A percentile compares a stretch with the other conserved stretches of the same genome.
These are phyloP conservation scores for Endothia cerciana DNA, from an alignment of 2,329 filamentous ascomycete genomes.

Conservation along the genomic window DNA sequence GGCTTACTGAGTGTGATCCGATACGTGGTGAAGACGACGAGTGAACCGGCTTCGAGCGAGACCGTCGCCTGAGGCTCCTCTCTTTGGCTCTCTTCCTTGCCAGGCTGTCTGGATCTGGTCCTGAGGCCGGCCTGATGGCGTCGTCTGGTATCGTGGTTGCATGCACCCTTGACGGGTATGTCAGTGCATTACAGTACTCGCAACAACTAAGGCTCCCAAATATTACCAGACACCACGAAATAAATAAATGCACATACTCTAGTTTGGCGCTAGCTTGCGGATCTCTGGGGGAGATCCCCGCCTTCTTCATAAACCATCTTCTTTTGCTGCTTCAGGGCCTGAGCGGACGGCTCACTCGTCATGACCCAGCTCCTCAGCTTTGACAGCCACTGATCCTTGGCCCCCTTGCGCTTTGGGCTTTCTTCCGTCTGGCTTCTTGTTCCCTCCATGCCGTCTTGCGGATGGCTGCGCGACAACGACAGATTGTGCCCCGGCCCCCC, in stretches of 20 bases:
- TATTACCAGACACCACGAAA: not conserved
- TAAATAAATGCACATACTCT: constrained; percentile 36
- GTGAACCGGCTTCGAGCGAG: constrained; percentile 22
- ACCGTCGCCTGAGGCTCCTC: constrained; percentile 35
- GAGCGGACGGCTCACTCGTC: constrained; percentile 53
- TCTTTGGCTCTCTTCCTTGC: constrained; percentile 41
- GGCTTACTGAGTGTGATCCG: constrained; percentile 42
- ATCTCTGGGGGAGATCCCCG: constrained; percentile 49
- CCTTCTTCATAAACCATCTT: constrained; percentile 46
- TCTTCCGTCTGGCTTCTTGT: not conserved
- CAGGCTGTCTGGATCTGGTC: constrained; percentile 52
- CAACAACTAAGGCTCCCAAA: not conserved
- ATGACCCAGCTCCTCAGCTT: constrained; percentile 54
- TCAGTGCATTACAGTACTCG: not conserved
- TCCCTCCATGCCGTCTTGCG: not conserved
- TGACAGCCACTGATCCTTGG: constrained; percentile 43
- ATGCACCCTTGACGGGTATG: constrained; percentile 37
- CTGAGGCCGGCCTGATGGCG: constrained; percentile 49
- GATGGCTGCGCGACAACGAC: not conserved
- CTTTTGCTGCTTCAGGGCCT: constrained; percentile 52
- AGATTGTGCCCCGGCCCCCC: not conserved
- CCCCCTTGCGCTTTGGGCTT: constrained; percentile 35
- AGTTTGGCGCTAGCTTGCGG: constrained; percentile 50
- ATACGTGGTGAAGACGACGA: constrained; percentile 36
- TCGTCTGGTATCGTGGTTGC: constrained; percentile 49